phyloP scores from a whole-genome alignment of 495 filamentous ascomycete genomes.

The Lineolata rhizophorae region DNA sequence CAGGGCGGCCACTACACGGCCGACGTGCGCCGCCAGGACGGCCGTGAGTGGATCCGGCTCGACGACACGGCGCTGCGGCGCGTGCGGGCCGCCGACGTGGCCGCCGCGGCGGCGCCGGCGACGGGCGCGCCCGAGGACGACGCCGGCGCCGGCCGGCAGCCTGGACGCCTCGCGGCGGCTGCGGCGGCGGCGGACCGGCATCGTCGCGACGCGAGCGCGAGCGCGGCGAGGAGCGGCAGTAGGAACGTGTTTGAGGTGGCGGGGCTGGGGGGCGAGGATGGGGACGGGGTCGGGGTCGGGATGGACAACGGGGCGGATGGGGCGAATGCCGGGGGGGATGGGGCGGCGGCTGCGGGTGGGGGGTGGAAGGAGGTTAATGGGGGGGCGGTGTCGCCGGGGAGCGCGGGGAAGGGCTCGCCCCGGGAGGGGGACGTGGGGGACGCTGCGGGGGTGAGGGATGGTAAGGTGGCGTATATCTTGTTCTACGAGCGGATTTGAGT shows the following conservation, averaged over 20 bases:
- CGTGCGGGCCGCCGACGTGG: conserved; percentile 74
- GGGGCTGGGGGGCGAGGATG: conserved; percentile 29
- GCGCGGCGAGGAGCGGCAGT: no score
- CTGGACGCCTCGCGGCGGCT: conserved; percentile 40
- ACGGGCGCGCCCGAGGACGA: conserved; percentile 12
- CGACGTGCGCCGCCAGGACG: conserved; percentile 84
- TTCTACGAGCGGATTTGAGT: conserved; percentile 50
- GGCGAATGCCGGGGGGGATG: no score
- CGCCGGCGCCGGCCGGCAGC: conserved; percentile 58
- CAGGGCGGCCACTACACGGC: conserved; percentile 93
- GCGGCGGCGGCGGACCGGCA: conserved; percentile 42
- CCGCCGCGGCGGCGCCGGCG: conserved; percentile 16
- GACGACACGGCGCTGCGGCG: conserved; percentile 85
- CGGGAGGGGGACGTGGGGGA: conserved; percentile 58
- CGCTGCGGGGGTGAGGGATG: conserved; percentile 70
- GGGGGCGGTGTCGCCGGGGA: conserved; percentile 41
- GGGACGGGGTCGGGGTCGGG: no score
- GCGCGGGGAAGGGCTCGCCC: conserved; percentile 34
- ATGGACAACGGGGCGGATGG: no score
- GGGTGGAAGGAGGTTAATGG: conserved; percentile 80
- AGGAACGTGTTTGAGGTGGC: conserved; percentile 53
- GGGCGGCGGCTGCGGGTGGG: no score
- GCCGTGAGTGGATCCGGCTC: conserved; percentile 80
- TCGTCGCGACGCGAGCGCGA: conserved; percentile 20
- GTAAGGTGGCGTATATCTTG: conserved; percentile 88